These are phyloP conservation scores for Leishmania mexicana DNA, from an alignment of 208 protist genomes.

Conservation along the genomic window DNA sequence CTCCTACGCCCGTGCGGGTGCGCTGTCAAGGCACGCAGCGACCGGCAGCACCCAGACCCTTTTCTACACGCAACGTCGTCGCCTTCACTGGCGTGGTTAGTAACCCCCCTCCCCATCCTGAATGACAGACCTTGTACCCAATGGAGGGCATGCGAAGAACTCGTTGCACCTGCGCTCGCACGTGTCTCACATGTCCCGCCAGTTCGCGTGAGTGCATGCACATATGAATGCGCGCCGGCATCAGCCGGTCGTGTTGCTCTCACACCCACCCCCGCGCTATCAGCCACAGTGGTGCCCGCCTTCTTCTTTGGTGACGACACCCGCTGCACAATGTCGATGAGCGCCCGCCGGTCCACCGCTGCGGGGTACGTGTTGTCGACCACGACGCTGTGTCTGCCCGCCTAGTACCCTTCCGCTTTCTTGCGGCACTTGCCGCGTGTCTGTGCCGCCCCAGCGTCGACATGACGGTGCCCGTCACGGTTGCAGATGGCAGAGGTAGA, in stretches of 20 bases:
- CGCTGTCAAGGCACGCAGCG: conserved; percentile 56
- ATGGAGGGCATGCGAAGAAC: conserved; percentile 47
- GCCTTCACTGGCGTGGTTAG: conserved; percentile 33
- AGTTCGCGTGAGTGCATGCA: conserved; percentile 60
- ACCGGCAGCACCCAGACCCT: conserved; percentile 56
- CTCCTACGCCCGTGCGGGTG: conserved; percentile 25
- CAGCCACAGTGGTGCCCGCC: background rate
- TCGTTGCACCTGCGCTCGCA: conserved; percentile 48
- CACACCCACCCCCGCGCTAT: background rate
- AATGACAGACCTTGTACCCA: conserved; percentile 64
- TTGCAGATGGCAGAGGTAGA: conserved; percentile 79
- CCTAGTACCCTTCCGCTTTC: conserved; percentile 41
- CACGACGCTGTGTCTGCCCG: conserved; percentile 71
- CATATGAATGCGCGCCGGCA: conserved; percentile 72
- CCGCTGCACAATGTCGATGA: conserved; percentile 54
- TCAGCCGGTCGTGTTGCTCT: background rate
- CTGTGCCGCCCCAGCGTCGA: conserved; percentile 84
- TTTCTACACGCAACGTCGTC: conserved; percentile 39
- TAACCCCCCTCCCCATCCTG: conserved; percentile 29
- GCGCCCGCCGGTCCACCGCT: conserved; percentile 48
- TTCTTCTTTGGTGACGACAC: background rate
- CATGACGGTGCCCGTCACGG: conserved; percentile 74
- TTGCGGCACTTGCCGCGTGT: conserved; percentile 71
- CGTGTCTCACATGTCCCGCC: conserved; percentile 80
- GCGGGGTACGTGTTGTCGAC: conserved; percentile 93